Evolutionary conservation across 768 basidiomycete genomes (phyloP).

Genomic region (Amanita fuliginea): DNA sequence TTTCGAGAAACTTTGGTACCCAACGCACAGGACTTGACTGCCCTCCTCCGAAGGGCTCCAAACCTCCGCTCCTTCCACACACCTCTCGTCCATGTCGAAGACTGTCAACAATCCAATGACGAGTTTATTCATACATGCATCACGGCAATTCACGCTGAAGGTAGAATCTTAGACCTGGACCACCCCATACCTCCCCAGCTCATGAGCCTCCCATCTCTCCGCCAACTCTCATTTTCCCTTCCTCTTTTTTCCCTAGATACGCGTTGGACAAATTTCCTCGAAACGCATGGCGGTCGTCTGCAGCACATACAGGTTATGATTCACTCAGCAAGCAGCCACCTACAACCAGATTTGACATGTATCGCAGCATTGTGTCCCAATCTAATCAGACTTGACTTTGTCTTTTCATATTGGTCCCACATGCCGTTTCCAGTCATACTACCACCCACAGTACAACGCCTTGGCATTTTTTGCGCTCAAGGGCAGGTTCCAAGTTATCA

Average conservation of each 20-base stretch:
- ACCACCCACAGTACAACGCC: neutral
- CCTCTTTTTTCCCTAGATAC: neutral
- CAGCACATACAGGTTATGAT: conserved; percentile 1
- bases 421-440: conserved; percentile 3
- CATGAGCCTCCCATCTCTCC: conserved; percentile 3
- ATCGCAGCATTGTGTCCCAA: neutral
- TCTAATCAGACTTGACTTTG: neutral
- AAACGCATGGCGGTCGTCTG: neutral
- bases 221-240: conserved; percentile 1
- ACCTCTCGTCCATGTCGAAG: neutral
- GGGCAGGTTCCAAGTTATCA: neutral
- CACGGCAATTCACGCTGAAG: neutral
- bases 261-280: conserved; percentile 4
- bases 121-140: neutral
- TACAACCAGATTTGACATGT: neutral
- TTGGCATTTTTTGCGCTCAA: conserved; percentile 2
- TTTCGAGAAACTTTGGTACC: conserved; percentile 3
- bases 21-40: neutral
- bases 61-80: conserved; percentile 3
- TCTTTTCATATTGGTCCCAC: conserved; percentile 1
- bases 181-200: neutral
- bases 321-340: neutral
- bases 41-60: conserved; percentile 1
- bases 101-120: neutral
- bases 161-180: neutral